Evolutionary conservation across 306 rosid species (phyloP).

Genomic region (Dryas drummondii): DNA sequence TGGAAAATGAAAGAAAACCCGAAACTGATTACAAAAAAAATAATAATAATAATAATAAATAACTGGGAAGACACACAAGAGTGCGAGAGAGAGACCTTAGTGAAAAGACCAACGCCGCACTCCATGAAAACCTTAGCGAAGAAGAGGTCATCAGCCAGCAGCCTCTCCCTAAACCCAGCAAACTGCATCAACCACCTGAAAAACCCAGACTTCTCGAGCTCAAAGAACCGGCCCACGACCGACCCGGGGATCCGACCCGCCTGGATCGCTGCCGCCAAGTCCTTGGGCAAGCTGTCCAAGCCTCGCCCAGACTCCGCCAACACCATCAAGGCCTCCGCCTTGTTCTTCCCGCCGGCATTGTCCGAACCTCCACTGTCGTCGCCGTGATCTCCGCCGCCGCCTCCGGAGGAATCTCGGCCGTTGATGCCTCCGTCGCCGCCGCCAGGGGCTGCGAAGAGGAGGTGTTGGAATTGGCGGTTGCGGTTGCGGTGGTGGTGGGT

Average conservation of each 20-base stretch:
- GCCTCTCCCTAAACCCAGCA: conserved; percentile 77
- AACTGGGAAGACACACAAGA: neutral
- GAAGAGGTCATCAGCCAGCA: conserved; percentile 91
- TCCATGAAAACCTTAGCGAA: conserved; percentile 77
- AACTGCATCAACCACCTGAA: conserved; percentile 86
- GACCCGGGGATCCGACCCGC: conserved; percentile 74
- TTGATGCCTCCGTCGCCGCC: conserved; percentile 26
- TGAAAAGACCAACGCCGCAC: conserved; percentile 92
- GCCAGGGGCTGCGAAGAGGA: conserved; percentile 21
- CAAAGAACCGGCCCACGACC: conserved; percentile 64
- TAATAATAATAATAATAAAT: neutral
- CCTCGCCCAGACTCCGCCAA: conserved; percentile 66
- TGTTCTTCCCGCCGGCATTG: conserved; percentile 35
- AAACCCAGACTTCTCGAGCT: conserved; percentile 59
- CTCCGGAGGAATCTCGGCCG: conserved; percentile 26
- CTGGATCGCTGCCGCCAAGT: conserved; percentile 72
- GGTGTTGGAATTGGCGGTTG: conserved; percentile 23
- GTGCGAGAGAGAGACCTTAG: conserved; percentile 54
- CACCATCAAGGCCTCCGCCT: conserved; percentile 57
- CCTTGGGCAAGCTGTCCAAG: conserved; percentile 68
- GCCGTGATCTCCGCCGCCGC: conserved; percentile 5
- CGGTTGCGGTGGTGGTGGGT: conserved; percentile 24
- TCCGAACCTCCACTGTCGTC: conserved; percentile 34
- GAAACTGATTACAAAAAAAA: neutral
- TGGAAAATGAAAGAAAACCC: conserved; percentile 31